Evolutionary conservation across 208 protist species (phyloP).

Genomic region (Spongospora subterranea): DNA sequence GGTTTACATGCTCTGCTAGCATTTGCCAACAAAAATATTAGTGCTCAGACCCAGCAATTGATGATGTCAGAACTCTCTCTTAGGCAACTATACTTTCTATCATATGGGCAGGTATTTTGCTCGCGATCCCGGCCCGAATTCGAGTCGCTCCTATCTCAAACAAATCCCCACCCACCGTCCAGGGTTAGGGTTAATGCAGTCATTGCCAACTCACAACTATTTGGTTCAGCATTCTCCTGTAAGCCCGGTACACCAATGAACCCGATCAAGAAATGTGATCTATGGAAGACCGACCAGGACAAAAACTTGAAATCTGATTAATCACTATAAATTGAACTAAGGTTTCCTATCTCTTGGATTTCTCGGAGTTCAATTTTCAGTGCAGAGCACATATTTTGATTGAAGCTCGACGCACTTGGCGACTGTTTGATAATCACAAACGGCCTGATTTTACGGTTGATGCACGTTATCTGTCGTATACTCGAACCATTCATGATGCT

Average conservation of each 20-base stretch:
- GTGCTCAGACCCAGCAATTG: neutral
- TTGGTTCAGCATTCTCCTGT: neutral
- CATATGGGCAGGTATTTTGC: neutral
- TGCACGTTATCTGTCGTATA: too few species aligned
- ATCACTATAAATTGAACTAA: too few species aligned
- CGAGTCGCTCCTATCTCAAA: neutral
- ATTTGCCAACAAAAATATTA: neutral
- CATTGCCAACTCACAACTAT: constrained; percentile 1
- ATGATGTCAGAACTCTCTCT: neutral
- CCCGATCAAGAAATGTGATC: constrained; percentile 43
- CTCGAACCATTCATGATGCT: too few species aligned
- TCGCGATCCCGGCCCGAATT: neutral
- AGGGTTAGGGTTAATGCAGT: neutral
- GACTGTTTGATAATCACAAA: too few species aligned
- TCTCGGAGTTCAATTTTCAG: too few species aligned
- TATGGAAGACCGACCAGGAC: neutral
- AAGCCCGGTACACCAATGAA: constrained; percentile 9
- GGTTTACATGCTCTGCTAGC: neutral
- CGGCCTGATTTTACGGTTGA: too few species aligned
- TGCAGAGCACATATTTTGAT: too few species aligned
- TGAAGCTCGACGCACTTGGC: too few species aligned
- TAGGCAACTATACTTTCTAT: neutral
- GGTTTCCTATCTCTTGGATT: too few species aligned
- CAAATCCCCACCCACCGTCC: neutral
- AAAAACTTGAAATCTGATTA: too few species aligned